Conservation (phyloP, 2,329 filamentous ascomycete genomes). For the Pestalotiopsis sp. region DNA sequence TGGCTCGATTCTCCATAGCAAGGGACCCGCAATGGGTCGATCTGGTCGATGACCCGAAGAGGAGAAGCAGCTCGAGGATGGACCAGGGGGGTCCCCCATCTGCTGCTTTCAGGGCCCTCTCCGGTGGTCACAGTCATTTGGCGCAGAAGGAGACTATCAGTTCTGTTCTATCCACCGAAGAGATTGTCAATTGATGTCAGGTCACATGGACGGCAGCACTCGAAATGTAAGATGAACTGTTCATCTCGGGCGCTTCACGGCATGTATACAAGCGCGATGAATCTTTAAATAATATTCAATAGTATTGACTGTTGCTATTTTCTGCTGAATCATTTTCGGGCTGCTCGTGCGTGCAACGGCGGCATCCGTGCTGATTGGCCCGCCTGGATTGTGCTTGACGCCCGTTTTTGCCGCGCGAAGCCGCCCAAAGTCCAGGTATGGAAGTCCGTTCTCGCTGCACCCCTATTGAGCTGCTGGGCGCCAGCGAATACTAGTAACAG, state of each 20-base stretch:
- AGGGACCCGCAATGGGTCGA: background rate
- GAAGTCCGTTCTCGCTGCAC: background rate
- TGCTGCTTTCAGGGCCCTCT: background rate
- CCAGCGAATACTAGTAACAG: background rate
- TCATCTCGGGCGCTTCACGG: background rate
- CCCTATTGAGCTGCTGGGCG: background rate
- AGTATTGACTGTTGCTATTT: background rate
- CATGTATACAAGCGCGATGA: background rate
- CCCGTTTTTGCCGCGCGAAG: background rate
- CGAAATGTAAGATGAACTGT: background rate
- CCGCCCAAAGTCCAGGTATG: background rate
- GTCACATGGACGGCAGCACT: background rate
- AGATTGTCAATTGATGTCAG: background rate
- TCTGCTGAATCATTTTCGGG: background rate
- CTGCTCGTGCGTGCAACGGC: background rate
- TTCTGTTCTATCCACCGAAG: background rate
- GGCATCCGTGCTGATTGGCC: background rate
- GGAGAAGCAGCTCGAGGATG: background rate
- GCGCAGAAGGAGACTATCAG: background rate
- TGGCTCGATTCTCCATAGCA: too few species aligned
- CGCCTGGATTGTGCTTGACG: background rate
- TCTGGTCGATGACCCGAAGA: conserved; percentile 4
- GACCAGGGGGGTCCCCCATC: background rate
- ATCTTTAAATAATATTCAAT: background rate
- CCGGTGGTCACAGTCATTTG: background rate